Evolutionary conservation across 2,329 filamentous ascomycete species (phyloP), one percentile per base, ranked within the genome.

Genomic region (Diaporthe nobilis): DNA sequence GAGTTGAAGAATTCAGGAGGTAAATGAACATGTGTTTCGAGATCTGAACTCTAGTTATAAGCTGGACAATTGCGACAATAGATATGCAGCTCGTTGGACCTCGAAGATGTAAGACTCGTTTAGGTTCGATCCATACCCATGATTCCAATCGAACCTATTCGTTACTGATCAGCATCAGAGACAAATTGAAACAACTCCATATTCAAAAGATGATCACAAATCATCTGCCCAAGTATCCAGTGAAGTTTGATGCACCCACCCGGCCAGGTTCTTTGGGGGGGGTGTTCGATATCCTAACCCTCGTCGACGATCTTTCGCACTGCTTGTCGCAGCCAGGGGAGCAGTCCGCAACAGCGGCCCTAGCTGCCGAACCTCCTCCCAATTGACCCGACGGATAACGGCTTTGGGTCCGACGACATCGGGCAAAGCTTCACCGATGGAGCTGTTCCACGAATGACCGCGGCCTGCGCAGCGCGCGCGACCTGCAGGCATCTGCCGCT

Each of bases 361-460:
- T 70, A 60, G 39, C 39, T 67, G 22, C 75, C 72, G 75, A 53
- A 17, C 17, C n/a, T 28, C 17, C 20, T 22, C 2, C 6, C 28
- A 51, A 53, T 44, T 39, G 53, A 37, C 58, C 63, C 75, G 75
- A 72, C 75, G 72, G 55, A 49, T 53, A 39, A 15, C 67, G 49
- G n/a, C n/a, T 22, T 53, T 60, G 17, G 47, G 34, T 8, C 60
- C 51, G 10, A 72, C 68, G 17, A 63, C 25, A 67, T 17, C 72
- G 75, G 75, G 17, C 73, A 61, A 55, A 75, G 58, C 60, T 72
- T 42, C 28, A 31, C 75, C 75, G 73, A 75, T 15, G 55, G 6
- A 28, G 28, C 72, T 72, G 67, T 73, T 75, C 73, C 73, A 75
- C 75, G 73, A 77, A 75, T 75, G 68, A 61, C 49, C 28, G 44